These are phyloP conservation scores for Isabelozyma heimii DNA, from an alignment of 805 yeast species.

Conservation along the genomic window DNA sequence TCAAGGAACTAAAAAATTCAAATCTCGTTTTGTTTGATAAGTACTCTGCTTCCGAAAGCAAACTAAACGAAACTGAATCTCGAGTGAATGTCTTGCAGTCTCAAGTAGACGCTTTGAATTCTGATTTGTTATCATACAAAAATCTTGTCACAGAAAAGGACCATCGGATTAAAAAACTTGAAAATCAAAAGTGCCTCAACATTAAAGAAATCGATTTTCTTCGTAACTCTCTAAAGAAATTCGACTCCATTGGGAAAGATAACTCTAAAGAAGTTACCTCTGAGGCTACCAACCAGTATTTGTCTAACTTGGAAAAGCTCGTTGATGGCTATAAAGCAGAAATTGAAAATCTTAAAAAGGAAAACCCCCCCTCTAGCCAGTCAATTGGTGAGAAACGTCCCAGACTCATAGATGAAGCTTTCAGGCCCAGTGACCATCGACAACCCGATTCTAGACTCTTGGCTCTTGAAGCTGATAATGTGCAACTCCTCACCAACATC, in stretches of 20 bases:
- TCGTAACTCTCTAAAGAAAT: conserved; percentile 51
- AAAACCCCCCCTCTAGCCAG: conserved; percentile 8
- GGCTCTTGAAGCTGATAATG: conserved; percentile 40
- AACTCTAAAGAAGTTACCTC: conserved; percentile 21
- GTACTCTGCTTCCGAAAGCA: conserved; percentile 15
- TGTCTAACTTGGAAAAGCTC: conserved; percentile 43
- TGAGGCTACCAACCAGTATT: conserved; percentile 32
- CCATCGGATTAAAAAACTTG: conserved; percentile 33
- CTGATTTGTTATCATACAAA: conserved; percentile 1
- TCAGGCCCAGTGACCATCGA: conserved; percentile 6
- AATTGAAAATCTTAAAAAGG: conserved; percentile 40
- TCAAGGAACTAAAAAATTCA: conserved; percentile 29
- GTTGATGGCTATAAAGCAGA: conserved; percentile 57
- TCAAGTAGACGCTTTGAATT: conserved; percentile 1
- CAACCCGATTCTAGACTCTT: conserved; percentile 8
- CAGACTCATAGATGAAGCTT: conserved; percentile 16
- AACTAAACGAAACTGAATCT: conserved; percentile 11
- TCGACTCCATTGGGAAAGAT: conserved; percentile 29
- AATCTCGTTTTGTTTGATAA: conserved; percentile 37
- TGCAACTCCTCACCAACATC: conserved; percentile 32
- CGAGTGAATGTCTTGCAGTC: not conserved
- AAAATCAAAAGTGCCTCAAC: conserved; percentile 52
- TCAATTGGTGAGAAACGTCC: conserved; percentile 22
- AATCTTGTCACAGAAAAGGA: conserved; percentile 9
- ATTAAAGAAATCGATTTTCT: conserved; percentile 57